These are phyloP conservation scores for Acorus gramineus DNA, from an alignment of 106 monocot species.

Conservation along the genomic window DNA sequence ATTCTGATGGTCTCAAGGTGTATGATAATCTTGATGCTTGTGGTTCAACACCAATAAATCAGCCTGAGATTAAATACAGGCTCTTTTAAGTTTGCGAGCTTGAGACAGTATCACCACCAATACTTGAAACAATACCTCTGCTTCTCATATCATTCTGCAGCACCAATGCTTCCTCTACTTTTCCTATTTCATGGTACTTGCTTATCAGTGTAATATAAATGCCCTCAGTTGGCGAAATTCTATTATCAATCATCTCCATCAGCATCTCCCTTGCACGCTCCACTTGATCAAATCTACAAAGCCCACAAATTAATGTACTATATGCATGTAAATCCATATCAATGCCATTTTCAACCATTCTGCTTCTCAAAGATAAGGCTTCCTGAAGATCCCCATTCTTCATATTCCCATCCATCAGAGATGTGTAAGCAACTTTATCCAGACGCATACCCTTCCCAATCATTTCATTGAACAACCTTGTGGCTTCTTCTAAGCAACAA, in stretches of 20 bases:
- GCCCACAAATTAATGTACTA: conserved; percentile 66
- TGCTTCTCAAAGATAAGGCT: conserved; percentile 51
- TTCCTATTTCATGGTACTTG: conserved; percentile 45
- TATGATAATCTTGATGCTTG: not conserved
- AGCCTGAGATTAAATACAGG: not conserved
- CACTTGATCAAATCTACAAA: conserved; percentile 47
- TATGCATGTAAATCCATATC: conserved; percentile 58
- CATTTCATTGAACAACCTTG: conserved; percentile 67
- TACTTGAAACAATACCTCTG: conserved; percentile 16
- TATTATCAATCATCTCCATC: conserved; percentile 48
- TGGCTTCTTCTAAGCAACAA: conserved; percentile 37
- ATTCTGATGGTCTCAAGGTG: too few species aligned
- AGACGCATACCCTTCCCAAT: conserved; percentile 34
- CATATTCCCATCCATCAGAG: conserved; percentile 62
- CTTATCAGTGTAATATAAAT: conserved; percentile 75
- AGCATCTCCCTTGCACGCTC: conserved; percentile 56
- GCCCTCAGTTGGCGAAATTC: conserved; percentile 50
- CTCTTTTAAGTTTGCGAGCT: conserved; percentile 5
- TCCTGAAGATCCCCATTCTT: conserved; percentile 57
- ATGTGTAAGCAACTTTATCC: conserved; percentile 65
- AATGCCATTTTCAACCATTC: conserved; percentile 59
- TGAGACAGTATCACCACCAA: conserved; percentile 7
- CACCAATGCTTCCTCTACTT: conserved; percentile 34
- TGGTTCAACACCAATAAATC: conserved; percentile 2
- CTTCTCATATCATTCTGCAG: conserved; percentile 56